A percentile compares a stretch with the other conserved stretches of the same genome.
phyloP scores from a whole-genome alignment of 768 basidiomycete genomes.

The Gelatoporia subvermispora region DNA sequence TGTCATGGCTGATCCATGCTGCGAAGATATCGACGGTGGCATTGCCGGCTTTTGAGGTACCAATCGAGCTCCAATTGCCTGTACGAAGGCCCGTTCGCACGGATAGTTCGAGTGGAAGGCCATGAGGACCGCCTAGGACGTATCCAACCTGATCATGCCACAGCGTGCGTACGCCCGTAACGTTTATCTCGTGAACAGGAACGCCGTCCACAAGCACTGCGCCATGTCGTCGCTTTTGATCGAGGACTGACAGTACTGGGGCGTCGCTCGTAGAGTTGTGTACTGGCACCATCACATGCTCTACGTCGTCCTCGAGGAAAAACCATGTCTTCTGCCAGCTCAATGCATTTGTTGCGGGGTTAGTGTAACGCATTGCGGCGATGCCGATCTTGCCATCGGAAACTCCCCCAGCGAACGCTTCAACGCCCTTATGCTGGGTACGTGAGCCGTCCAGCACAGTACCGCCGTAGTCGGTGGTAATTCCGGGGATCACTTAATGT shows the following conservation, averaged over 20 bases:
- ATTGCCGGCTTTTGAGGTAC: slow-evolving; percentile 56
- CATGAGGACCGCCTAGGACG: slow-evolving; percentile 30
- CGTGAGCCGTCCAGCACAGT: slow-evolving; percentile 47
- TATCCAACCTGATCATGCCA: slow-evolving; percentile 73
- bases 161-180: slow-evolving; percentile 33
- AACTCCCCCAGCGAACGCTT: slow-evolving; percentile 62
- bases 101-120: slow-evolving; percentile 24
- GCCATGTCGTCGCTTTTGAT: slow-evolving; percentile 50
- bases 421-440: slow-evolving; percentile 39
- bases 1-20: slow-evolving; percentile 51
- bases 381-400: slow-evolving; percentile 53
- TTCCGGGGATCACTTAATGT: slow-evolving; percentile 55
- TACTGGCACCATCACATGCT: slow-evolving; percentile 56
- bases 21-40: slow-evolving; percentile 58
- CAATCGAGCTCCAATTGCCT: slow-evolving; percentile 59
- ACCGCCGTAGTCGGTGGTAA: slow-evolving; percentile 56
- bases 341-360: slow-evolving; percentile 50
- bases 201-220: slow-evolving; percentile 38
- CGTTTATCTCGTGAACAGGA: slow-evolving; percentile 16
- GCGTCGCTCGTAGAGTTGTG: slow-evolving; percentile 32
- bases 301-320: slow-evolving; percentile 60
- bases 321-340: slow-evolving; percentile 71
- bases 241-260: slow-evolving; percentile 59
- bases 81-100: slow-evolving; percentile 43
- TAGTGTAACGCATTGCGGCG: slow-evolving; percentile 62